Evolutionary conservation across 2,329 filamentous ascomycete species (phyloP), one percentile per base, ranked within the genome.

Genomic region (Ophiobolus disseminans): DNA sequence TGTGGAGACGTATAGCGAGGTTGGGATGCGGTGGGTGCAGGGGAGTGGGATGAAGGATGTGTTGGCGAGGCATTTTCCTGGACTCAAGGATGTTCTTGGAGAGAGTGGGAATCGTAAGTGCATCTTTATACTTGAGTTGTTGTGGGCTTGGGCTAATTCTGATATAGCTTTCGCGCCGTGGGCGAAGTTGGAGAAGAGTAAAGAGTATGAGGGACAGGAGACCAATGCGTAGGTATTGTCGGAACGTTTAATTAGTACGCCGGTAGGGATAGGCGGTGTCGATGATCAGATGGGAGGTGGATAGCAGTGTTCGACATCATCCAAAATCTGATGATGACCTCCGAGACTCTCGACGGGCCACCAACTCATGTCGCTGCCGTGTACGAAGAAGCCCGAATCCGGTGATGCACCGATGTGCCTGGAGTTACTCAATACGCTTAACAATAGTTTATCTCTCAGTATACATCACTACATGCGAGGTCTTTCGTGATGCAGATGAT

Each of bases 1-100:
- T 32, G 63, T 63, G 17, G 65, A 71, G 31, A 74, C 68, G 10
- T 78, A 79, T 51, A 76, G 72, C 3, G 63, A 62, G 23, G 73
- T 74, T 30, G 77, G 76, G 0, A 63, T 79, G 35, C 45, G 62
- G 8, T 79, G 76, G 76, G 75, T 79, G 13, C 75, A 78, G 62
- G 45, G 72, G 13, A 68, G 50, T 3, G 71, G 66, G 1, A 78
- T 79, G 75, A 76, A 73, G 54, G 75, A 76, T 45, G 72, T 79
- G 7, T 42, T 80, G 31, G 53, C 49, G 1, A 65, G 77, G 37
- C 77, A 79, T 57, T 79, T 78, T 40, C 77, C 76, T 0, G 73
- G 71, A 35, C 49, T 78, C 50, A 66, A 50, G 25, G 58, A 48
- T 9, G 53, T 62, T 10, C 51, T 78, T 50, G 60, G 54, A 37